A percentile compares a stretch with the other conserved stretches of the same genome.
These are phyloP conservation scores for Metschnikowia cerradonensis DNA, from an alignment of 805 yeast species.

Conservation along the genomic window DNA sequence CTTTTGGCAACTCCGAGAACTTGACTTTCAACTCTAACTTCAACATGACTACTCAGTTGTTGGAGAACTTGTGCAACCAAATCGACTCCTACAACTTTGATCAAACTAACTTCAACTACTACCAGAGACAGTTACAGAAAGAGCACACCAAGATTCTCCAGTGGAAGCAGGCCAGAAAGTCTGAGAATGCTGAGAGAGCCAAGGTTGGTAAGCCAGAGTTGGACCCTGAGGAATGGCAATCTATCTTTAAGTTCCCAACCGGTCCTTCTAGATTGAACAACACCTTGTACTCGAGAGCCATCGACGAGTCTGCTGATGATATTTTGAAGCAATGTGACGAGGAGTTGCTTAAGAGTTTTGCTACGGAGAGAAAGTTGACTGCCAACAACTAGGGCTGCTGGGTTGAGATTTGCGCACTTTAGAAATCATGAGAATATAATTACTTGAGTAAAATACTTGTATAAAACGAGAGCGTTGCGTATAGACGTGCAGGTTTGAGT, in stretches of 20 bases:
- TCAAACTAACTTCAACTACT: constrained; percentile 75
- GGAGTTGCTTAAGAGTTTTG: constrained; percentile 60
- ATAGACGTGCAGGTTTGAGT: neutral
- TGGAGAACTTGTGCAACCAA: constrained; percentile 63
- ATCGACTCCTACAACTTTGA: constrained; percentile 75
- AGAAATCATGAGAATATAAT: constrained; percentile 1
- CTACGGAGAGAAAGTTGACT: constrained; percentile 51
- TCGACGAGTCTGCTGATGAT: constrained; percentile 66
- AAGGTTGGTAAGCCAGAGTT: constrained; percentile 53
- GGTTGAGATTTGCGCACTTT: constrained; percentile 8
- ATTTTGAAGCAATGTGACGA: constrained; percentile 67
- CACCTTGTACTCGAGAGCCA: constrained; percentile 62
- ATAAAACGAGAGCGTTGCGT: neutral
- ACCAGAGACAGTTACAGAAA: constrained; percentile 70
- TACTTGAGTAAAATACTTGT: neutral
- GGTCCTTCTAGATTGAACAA: constrained; percentile 76
- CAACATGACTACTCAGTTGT: constrained; percentile 43
- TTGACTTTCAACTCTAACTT: constrained; percentile 42
- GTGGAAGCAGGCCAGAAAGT: constrained; percentile 68
- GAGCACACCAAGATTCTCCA: constrained; percentile 66
- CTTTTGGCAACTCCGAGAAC: constrained; percentile 29
- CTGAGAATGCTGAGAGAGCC: constrained; percentile 59
- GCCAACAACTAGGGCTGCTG: constrained; percentile 14
- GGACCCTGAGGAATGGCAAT: constrained; percentile 63
- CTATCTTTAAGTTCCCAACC: constrained; percentile 59